Evolutionary conservation across 352 stramenopile genomes (phyloP).

Genomic region (Pythium sp.): DNA sequence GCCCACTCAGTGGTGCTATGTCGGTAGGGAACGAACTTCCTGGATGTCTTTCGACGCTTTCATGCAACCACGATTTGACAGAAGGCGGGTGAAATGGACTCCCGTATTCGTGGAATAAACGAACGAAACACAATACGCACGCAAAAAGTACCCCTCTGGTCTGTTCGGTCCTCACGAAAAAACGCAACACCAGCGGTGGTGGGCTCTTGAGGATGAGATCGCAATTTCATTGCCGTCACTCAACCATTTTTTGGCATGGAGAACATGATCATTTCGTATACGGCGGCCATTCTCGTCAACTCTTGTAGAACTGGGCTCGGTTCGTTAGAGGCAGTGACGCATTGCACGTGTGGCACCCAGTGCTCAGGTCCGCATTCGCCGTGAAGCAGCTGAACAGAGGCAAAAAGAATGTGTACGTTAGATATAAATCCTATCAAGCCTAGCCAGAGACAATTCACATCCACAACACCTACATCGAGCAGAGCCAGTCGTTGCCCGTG

Average conservation of each 20-base stretch:
- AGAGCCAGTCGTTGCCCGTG: slow-evolving; percentile 51
- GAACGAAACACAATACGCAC: neutral
- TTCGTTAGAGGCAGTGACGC: slow-evolving; percentile 26
- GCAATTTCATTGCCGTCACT: neutral
- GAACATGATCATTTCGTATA: neutral
- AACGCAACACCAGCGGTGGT: neutral
- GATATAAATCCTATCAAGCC: neutral
- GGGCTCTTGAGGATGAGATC: neutral
- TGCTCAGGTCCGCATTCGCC: slow-evolving; percentile 37
- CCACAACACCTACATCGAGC: slow-evolving; percentile 48
- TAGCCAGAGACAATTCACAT: neutral
- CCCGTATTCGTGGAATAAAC: no score
- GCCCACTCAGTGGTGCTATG: no score
- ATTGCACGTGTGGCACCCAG: slow-evolving; percentile 40
- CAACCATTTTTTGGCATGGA: neutral
- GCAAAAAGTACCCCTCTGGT: neutral
- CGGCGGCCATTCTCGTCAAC: neutral
- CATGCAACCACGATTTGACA: no score
- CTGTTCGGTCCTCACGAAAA: neutral
- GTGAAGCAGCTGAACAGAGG: slow-evolving; percentile 41
- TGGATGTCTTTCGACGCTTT: no score
- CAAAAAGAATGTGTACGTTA: neutral
- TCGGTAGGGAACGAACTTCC: no score
- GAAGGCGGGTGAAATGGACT: no score
- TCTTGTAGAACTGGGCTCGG: slow-evolving; percentile 20